These are phyloP conservation scores for Aspergillus caelatus DNA, from an alignment of 2,329 filamentous ascomycete species.

Conservation along the genomic window DNA sequence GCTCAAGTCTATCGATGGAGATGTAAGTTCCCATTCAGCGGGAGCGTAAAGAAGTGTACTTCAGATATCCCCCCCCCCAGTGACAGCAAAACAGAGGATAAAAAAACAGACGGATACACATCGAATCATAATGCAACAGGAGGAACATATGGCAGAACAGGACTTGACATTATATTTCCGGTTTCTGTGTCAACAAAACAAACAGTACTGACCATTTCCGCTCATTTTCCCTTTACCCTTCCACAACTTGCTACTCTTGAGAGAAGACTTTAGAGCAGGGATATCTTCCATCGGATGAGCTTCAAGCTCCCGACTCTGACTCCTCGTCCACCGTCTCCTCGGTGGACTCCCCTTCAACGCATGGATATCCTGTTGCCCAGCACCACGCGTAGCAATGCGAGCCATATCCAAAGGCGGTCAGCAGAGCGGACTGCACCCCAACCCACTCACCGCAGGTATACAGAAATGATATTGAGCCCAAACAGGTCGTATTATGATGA, in stretches of 20 bases:
- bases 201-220: constrained; percentile 7
- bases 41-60: neutral
- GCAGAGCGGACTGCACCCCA: neutral
- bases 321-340: constrained; percentile 37
- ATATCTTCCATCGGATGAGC: constrained; percentile 7
- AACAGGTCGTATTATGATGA: neutral
- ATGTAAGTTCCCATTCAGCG: neutral
- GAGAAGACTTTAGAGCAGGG: neutral
- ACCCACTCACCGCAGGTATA: too few relatives aligned
- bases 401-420: constrained; percentile 5
- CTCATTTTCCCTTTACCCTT: constrained; percentile 7
- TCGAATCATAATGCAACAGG: neutral
- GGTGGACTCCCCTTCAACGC: constrained; percentile 10
- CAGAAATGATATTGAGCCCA: neutral
- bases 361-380: neutral
- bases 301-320: constrained; percentile 41
- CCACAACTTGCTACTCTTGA: neutral
- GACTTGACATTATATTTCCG: neutral
- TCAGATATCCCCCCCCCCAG: neutral
- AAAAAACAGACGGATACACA: neutral
- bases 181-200: neutral
- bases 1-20: constrained; percentile 15
- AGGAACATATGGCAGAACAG: neutral
- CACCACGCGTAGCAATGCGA: neutral
- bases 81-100: neutral